Base-by-base conservation (phyloP, 306 rosid genomes). In the Prunus campanulata region DNA sequence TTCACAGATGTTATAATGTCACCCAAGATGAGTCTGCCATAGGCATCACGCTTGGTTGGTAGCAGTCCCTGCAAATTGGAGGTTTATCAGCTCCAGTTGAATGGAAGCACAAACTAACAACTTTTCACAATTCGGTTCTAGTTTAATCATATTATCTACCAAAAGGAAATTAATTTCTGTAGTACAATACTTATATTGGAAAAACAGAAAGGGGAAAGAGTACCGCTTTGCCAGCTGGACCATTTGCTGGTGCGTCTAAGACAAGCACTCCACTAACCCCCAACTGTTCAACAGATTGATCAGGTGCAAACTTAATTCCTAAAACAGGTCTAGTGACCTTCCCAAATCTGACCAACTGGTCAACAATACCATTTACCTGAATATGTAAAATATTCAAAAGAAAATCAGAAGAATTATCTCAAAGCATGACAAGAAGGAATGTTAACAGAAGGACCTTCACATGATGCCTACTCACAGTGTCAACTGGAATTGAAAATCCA, bases 141-240 rank as follows among this genome's bases (percentile, higher is more conserved):
- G 50, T 12, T 55, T 47, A 56, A 54, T 68, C 80, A 61, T 67
- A 51, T 56, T 8, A 75, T 51, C 79, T 4, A 18, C 44, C 47
- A 78, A 74, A 67, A 25, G 25, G 51, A 56, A 66, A 74, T 50
- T 55, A 42, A 51, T n/a, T 52, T 70, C 50, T 61, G 18, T 42
- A 3, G 70, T 11, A 8, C 32, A 16, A 22, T 49, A 66, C 59
- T 35, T 24, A 6, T 52, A 72, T 71, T 30, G 44, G 19, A 27
- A 27, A 47, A 69, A 48, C n/a, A 60, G 30, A 77, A 9, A 3
- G 5, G 44, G 54, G 39, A 80, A 68, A 18, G 48, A 57, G 24
- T 89, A 92, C 99, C 49, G 99, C 99, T 89, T 96, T 96, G 39
- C 98, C 99, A 47, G 99, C 99, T 5, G 99, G 99, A 81, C 99